Conservation (phyloP, 495 filamentous ascomycete genomes). For the Lindgomyces ingoldianus region DNA sequence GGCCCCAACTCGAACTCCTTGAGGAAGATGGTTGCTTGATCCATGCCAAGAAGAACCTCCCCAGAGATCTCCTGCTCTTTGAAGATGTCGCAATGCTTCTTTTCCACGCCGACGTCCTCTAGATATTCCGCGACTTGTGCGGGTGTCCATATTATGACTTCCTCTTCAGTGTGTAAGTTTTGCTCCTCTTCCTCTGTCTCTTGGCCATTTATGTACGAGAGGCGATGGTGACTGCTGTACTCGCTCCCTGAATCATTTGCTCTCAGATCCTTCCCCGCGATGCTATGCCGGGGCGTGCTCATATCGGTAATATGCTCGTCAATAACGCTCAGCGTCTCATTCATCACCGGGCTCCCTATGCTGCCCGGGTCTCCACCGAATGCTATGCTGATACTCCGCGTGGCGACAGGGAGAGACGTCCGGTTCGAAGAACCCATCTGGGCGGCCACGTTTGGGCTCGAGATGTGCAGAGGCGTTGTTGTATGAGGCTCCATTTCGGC, state of each 20-base stretch:
- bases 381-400: slow-evolving; percentile 53
- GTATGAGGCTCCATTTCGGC: slow-evolving; percentile 12
- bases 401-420: slow-evolving; percentile 30
- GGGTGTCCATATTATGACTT: slow-evolving; percentile 64
- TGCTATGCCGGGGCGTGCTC: slow-evolving; percentile 67
- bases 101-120: slow-evolving; percentile 76
- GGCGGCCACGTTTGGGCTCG: slow-evolving; percentile 7
- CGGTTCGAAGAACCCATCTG: slow-evolving; percentile 8
- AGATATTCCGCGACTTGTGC: slow-evolving; percentile 81
- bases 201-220: slow-evolving; percentile 88
- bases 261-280: slow-evolving; percentile 51
- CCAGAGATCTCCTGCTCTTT: slow-evolving; percentile 94
- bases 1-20: slow-evolving; percentile 95
- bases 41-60: slow-evolving; percentile 90
- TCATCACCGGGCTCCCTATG: slow-evolving; percentile 72
- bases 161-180: slow-evolving; percentile 46
- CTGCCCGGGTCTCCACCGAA: slow-evolving; percentile 40
- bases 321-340: slow-evolving; percentile 95
- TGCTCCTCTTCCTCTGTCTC: slow-evolving; percentile 51
- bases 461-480: slow-evolving; percentile 26
- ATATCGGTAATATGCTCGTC: slow-evolving; percentile 98
- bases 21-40: slow-evolving; percentile 87
- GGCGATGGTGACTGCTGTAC: slow-evolving; percentile 78
- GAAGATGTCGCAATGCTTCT: slow-evolving; percentile 87
- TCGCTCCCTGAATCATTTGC: slow-evolving; percentile 83